Evolutionary conservation across 768 basidiomycete species (phyloP).

Genomic region (Termitomyces heimii): DNA sequence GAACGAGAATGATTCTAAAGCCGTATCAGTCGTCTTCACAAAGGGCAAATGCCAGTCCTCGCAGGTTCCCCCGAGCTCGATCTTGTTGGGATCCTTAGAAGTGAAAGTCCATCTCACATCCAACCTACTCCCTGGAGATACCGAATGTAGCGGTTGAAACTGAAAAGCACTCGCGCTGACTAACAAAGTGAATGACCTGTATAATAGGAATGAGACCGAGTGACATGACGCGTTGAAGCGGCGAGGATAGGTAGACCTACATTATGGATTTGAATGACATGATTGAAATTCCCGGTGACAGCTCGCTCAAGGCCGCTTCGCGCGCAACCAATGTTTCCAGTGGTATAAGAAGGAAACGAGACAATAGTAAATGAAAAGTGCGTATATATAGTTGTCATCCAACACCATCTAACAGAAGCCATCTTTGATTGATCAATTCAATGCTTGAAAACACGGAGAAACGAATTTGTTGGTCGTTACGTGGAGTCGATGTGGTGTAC

Average conservation of each 20-base stretch:
- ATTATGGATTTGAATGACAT: neutral
- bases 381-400: neutral
- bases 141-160: neutral
- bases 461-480: neutral
- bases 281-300: neutral
- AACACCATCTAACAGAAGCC: neutral
- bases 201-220: neutral
- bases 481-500: neutral
- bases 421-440: neutral
- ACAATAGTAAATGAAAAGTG: neutral
- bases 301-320: neutral
- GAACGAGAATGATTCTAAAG: neutral
- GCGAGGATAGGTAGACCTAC: neutral
- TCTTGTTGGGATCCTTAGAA: neutral
- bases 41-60: accelerated
- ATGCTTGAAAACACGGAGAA: neutral
- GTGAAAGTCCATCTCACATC: neutral
- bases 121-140: neutral
- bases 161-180: neutral
- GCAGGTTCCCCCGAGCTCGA: neutral
- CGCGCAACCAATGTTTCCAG: neutral
- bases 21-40: neutral
- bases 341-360: neutral
- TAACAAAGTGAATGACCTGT: neutral
- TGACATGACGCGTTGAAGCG: neutral